phyloP scores from a whole-genome alignment of 2,329 filamentous ascomycete species.

The Fusarium multiceps region DNA sequence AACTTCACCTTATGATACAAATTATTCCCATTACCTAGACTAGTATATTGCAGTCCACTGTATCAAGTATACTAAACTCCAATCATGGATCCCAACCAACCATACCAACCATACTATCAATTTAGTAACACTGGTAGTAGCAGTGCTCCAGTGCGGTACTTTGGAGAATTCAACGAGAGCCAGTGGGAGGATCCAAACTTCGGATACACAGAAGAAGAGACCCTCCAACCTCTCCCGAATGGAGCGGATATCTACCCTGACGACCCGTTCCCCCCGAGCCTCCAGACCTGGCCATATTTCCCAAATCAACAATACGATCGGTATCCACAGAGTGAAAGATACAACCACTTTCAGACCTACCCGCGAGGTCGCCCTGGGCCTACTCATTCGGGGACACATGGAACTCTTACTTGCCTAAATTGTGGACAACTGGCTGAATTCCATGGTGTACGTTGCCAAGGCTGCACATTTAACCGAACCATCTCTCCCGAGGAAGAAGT shows the following conservation, averaged over 20 bases:
- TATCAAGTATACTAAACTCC: background rate
- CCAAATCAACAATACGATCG: background rate
- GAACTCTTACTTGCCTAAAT: background rate
- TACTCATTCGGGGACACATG: background rate
- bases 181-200: background rate
- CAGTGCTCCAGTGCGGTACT: background rate
- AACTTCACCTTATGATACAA: background rate
- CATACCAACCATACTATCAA: background rate
- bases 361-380: background rate
- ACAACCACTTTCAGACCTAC: background rate
- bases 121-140: background rate
- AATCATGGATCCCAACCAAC: background rate
- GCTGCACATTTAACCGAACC: background rate
- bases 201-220: background rate
- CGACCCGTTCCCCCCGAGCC: background rate
- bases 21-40: background rate
- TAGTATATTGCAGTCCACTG: background rate
- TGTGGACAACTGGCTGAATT: background rate
- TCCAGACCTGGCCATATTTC: background rate
- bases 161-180: background rate
- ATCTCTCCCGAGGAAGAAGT: background rate
- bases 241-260: background rate
- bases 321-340: background rate
- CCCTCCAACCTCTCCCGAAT: background rate
- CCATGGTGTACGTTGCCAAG: background rate